Percentiles rank a stretch among this genome's conserved stretches.
Evolutionary conservation across 2,329 filamentous ascomycete genomes (phyloP).

Genomic region (Aplosporella prunicola): DNA sequence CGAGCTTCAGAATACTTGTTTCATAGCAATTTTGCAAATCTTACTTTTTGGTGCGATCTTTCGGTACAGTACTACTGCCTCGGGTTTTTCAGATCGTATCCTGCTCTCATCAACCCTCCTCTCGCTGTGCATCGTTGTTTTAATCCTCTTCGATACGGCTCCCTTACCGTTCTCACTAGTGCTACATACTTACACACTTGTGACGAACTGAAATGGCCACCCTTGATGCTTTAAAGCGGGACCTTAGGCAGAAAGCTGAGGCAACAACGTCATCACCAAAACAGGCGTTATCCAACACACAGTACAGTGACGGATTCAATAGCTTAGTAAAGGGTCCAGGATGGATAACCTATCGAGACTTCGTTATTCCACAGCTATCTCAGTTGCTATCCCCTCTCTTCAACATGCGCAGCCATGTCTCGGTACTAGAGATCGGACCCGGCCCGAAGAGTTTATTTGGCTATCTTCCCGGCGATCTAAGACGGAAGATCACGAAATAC

Average conservation of each 20-base stretch:
- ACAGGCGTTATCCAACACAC: slow-evolving; percentile 35
- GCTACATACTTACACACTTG: slow-evolving; percentile 11
- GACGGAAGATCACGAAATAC: slow-evolving; percentile 41
- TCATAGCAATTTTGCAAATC: too few species aligned
- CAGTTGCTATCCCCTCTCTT: slow-evolving; percentile 34
- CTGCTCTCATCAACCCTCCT: too few species aligned
- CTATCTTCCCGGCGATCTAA: slow-evolving; percentile 35
- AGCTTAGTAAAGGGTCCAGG: slow-evolving; percentile 29
- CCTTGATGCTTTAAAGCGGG: slow-evolving; percentile 35
- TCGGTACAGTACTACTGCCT: too few species aligned
- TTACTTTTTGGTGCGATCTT: too few species aligned
- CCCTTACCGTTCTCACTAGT: slow-evolving; percentile 11
- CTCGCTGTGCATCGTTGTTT: too few species aligned
- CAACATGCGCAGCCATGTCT: slow-evolving; percentile 35
- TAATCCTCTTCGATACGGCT: too few species aligned
- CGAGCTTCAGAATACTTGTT: too few species aligned
- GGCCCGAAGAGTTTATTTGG: slow-evolving; percentile 47
- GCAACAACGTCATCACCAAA: slow-evolving; percentile 16
- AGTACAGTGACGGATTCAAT: slow-evolving; percentile 43
- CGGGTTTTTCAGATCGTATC: too few species aligned
- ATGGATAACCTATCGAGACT: slow-evolving; percentile 38
- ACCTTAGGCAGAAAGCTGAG: slow-evolving; percentile 27
- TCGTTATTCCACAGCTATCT: slow-evolving; percentile 44
- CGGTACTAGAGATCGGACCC: slow-evolving; percentile 51
- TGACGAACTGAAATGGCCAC: slow-evolving; percentile 31